phyloP scores from a whole-genome alignment of 331 rosid species.

The Erythrophleum ivorense region DNA sequence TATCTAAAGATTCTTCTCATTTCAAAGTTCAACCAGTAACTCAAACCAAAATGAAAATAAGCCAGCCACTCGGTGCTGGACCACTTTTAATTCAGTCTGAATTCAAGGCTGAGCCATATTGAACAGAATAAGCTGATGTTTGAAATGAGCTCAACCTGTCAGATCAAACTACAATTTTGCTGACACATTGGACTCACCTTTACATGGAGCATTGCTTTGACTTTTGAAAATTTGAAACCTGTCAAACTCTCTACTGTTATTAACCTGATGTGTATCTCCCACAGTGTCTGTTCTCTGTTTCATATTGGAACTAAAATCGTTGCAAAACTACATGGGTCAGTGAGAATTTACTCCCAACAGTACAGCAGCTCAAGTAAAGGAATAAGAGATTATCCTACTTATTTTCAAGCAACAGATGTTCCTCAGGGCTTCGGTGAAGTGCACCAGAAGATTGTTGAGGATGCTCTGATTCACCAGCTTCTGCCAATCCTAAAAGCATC shows the following conservation, averaged over 20 bases:
- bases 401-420: conserved; percentile 45
- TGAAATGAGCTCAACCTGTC: conserved; percentile 29
- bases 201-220: conserved; percentile 48
- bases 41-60: conserved; percentile 22
- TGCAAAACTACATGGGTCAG: conserved; percentile 30
- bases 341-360: conserved; percentile 32
- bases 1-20: conserved; percentile 25
- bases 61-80: conserved; percentile 15
- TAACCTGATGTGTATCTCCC: conserved; percentile 46
- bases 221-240: conserved; percentile 43
- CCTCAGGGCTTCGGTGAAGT: conserved; percentile 38
- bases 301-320: conserved; percentile 48
- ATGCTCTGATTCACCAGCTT: conserved; percentile 45
- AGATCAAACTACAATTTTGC: conserved; percentile 26
- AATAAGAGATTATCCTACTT: conserved; percentile 51
- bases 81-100: conserved; percentile 12
- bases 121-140: conserved; percentile 25
- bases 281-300: conserved; percentile 48
- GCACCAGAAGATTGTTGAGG: conserved; percentile 41
- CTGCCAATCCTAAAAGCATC: conserved; percentile 49
- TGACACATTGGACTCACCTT: conserved; percentile 54
- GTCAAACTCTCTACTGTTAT: conserved; percentile 40
- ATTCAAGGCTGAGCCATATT: conserved; percentile 31
- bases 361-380: conserved; percentile 28
- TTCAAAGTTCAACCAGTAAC: conserved; percentile 21